Base-by-base conservation (phyloP, 306 rosid genomes). In the Comarum palustre region DNA sequence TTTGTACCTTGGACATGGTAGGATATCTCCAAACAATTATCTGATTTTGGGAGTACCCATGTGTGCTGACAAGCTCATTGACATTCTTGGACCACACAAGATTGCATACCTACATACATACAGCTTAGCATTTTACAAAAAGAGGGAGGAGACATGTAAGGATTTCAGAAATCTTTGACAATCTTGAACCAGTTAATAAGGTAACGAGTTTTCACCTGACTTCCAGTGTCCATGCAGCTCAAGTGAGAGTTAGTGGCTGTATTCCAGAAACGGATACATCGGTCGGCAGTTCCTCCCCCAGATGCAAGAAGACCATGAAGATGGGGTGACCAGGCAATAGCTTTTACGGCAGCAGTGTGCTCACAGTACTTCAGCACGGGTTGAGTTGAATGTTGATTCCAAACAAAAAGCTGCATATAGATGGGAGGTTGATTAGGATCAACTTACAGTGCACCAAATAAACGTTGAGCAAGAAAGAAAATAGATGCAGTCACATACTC, bases 321-420 rank as follows among this genome's bases (percentile, higher is more conserved):
- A 90, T 91, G 97, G 63, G 99, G 99, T 68, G 97, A 95, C 99
- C 99, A 95, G 64, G 97, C 99, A 83, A 95, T 95, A 68, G 99
- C 99, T 84, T 95, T 95, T 61, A 95, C 99, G 51, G 99, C 99
- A 27, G 99, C 99, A 51, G 99, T 91, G 80, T 95, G 97, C 84
- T 95, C 96, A 77, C 90, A 87, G 86, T 85, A 95, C 76, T 88
- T 95, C 74, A 95, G 87, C 47, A 95, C 85, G n/a, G 99, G 99
- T 54, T 95, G 99, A 69, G 88, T 88, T 67, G 97, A 91, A 84
- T 91, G 96, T 81, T 91, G 99, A 84, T 95, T 91, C 99, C 99
- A 95, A 71, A 91, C 96, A 80, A 86, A 88, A 77, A 95, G 84
- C 99, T 95, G 88, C 73, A 79, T 36, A 75, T 50, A 74, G 47